A percentile compares a stretch with the other conserved stretches of the same genome.
Conservation (phyloP, 2,329 filamentous ascomycete genomes). For the Neofusicoccum kwambonambiense region DNA sequence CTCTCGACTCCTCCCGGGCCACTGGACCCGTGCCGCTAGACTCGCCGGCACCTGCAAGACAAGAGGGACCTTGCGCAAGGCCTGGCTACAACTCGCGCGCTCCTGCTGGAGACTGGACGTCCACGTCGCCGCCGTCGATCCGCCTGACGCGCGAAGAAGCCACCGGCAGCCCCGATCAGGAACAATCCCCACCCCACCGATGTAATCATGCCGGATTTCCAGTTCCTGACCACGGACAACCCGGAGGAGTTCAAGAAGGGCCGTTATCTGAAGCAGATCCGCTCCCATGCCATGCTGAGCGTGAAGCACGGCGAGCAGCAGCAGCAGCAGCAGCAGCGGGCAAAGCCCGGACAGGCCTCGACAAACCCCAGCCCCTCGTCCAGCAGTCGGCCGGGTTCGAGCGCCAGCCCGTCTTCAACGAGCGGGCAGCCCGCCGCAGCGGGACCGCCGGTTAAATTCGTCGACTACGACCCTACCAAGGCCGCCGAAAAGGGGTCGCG, state of each 20-base stretch:
- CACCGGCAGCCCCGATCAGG: conserved; percentile 1
- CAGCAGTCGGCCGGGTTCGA: neutral
- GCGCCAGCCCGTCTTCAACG: neutral
- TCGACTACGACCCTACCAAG: conserved; percentile 14
- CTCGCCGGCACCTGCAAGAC: neutral
- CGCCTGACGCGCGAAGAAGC: neutral
- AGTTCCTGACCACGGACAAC: conserved; percentile 18
- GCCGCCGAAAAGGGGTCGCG: neutral
- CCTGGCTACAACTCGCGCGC: neutral
- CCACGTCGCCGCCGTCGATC: neutral
- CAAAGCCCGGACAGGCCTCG: neutral
- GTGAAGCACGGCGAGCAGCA: conserved; percentile 16
- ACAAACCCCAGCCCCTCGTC: neutral
- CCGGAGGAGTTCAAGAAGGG: conserved; percentile 19
- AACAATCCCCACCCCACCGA: conserved; percentile 1
- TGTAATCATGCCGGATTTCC: conserved; percentile 18
- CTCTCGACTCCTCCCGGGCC: conserved; percentile 3
- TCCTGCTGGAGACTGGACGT: neutral
- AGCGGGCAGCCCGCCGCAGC: neutral
- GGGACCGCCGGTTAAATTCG: conserved; percentile 7
- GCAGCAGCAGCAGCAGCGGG: neutral
- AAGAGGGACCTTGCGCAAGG: neutral
- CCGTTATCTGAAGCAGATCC: conserved; percentile 17
- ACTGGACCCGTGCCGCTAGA: neutral
- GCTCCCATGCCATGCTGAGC: conserved; percentile 19